phyloP scores from a whole-genome alignment of 305 asterid genomes.

The Ajuga reptans region DNA sequence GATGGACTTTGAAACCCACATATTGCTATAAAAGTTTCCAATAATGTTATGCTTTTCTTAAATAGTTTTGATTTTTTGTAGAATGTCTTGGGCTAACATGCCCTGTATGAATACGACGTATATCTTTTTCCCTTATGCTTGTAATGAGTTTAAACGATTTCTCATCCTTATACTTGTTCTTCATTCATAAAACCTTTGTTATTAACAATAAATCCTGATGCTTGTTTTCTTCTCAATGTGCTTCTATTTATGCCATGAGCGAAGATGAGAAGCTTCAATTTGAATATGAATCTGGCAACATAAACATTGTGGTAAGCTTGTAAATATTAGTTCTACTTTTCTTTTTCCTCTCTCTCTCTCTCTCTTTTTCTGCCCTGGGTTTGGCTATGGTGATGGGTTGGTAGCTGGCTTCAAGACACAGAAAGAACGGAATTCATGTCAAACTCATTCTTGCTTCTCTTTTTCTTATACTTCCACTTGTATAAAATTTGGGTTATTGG shows the following conservation, averaged over 20 bases:
- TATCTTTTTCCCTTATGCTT: background rate
- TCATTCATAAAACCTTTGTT: too few species aligned
- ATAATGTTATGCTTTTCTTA: background rate
- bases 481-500: too few species aligned
- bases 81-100: background rate
- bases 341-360: too few species aligned
- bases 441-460: background rate
- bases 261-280: slow-evolving; percentile 93
- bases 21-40: background rate
- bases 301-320: slow-evolving; percentile 64
- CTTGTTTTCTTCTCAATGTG: slow-evolving; percentile 22
- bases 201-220: too few species aligned
- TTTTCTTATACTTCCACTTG: background rate
- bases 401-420: background rate
- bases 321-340: background rate
- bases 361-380: background rate
- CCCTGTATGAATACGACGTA: background rate
- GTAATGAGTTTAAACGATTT: background rate
- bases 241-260: slow-evolving; percentile 66
- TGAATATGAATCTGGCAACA: slow-evolving; percentile 95
- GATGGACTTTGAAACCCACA: background rate
- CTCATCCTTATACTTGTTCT: too few species aligned
- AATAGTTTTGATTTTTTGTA: background rate
- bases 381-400: slow-evolving; percentile 15
- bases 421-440: background rate